Evolutionary conservation across 1,139 yeast species (phyloP), one percentile per base, ranked within the genome.

Genomic region (Suhomyces bolitotheri): DNA sequence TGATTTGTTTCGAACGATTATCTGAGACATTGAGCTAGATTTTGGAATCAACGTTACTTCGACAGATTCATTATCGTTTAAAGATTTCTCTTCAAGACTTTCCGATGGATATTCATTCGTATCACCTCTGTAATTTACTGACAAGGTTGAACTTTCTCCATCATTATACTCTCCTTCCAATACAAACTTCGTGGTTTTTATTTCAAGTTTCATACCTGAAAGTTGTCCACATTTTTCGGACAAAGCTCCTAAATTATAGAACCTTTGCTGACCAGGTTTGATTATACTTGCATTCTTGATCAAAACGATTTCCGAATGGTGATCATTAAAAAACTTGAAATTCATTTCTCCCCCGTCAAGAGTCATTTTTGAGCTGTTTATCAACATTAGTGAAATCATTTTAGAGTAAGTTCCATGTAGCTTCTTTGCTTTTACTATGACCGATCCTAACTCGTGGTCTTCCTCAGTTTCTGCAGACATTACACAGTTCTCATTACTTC

Each of bases 1-100:
- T 1, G 67, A 51, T 36, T 54, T 56, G 49, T 69, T 69, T n/a
- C 53, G 50, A 26, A 69, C 45, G 9, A 56, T 51, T 5, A 66
- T 45, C 37, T 64, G 70, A 3, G 67, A 58, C 54, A 66, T 50
- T 5, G 53, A 51, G 15, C 51, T 48, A 2, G 69, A 56, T 36
- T 64, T 64, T 13, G 68, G 64, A 12, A 56, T 49, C 16, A 64
- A 47, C 10, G 55, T 44, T 9, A 62, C 56, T n/a, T 28, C 31
- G 17, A 28, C 19, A 21, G 12, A 7, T 8, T 17, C 20, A 17
- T 17, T 17, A 17, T 6, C 7, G 20, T 7, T 17, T 6, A 8
- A 17, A 17, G 20, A 7, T 6, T 17, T 6, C 20, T 6, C 8
- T 6, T 6, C 8, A 7, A 17, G 7, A 17, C 8, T 8, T 8